A percentile compares a stretch with the other conserved stretches of the same genome.
Evolutionary conservation across 2,329 filamentous ascomycete species (phyloP).

Genomic region (Trichoderma sp.): DNA sequence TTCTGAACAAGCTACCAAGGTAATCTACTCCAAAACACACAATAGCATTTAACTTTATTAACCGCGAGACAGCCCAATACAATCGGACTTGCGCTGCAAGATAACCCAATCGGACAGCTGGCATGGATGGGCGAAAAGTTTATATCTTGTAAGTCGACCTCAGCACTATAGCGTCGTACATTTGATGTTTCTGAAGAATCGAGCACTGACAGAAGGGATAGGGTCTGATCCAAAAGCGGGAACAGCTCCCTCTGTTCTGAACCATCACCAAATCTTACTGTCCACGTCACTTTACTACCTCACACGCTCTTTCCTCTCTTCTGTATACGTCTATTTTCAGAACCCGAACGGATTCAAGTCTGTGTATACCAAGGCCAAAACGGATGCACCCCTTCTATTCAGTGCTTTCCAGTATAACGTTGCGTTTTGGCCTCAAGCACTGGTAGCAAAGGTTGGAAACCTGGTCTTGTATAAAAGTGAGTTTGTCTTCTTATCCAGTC

Average conservation of each 20-base stretch:
- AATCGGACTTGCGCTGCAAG: background rate
- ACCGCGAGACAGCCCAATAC: background rate
- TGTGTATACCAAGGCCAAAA: background rate
- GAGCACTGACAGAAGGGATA: background rate
- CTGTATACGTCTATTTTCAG: background rate
- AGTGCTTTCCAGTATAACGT: background rate
- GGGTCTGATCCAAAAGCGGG: background rate
- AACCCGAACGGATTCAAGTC: background rate
- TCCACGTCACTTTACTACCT: background rate
- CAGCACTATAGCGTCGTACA: fast-evolving
- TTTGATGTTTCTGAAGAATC: background rate
- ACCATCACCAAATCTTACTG: background rate
- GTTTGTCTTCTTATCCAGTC: background rate
- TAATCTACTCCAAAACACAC: background rate
- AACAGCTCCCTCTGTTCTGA: background rate
- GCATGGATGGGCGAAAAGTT: background rate
- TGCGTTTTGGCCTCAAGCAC: background rate
- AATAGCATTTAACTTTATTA: background rate
- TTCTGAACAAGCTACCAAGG: background rate
- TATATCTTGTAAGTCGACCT: background rate
- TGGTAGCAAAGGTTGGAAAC: background rate
- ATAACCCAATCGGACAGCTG: background rate
- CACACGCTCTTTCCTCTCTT: background rate
- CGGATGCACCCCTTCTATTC: background rate
- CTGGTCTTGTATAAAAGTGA: background rate